Evolutionary conservation across 2,329 filamentous ascomycete species (phyloP).

Genomic region (Fusarium devonianum): DNA sequence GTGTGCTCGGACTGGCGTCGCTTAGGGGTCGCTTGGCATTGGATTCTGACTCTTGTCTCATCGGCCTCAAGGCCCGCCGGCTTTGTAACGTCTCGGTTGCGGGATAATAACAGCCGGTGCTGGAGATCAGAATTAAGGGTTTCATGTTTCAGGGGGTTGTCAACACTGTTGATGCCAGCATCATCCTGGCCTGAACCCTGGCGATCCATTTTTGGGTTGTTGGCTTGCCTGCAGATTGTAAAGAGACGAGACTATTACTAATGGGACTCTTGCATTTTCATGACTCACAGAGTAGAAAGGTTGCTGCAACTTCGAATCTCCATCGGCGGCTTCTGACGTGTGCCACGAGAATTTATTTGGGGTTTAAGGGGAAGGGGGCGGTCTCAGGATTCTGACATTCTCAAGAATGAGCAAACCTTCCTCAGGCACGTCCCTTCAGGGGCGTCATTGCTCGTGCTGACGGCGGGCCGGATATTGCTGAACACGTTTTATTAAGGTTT

Average conservation of each 20-base stretch:
- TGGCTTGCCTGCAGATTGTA: neutral
- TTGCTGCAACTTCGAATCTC: neutral
- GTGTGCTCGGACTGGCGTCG: slow-evolving; percentile 11
- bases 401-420: neutral
- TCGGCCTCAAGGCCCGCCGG: slow-evolving; percentile 2
- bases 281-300: neutral
- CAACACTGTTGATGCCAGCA: neutral
- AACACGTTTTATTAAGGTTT: slow-evolving; percentile 1
- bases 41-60: neutral
- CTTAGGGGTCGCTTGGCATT: neutral
- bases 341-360: neutral
- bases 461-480: slow-evolving; percentile 2
- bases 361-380: neutral
- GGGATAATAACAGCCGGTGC: neutral
- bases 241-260: neutral
- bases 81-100: slow-evolving; percentile 2
- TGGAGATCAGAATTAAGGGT: slow-evolving; percentile 2
- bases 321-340: neutral
- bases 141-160: neutral
- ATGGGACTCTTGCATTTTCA: neutral
- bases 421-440: neutral
- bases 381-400: neutral
- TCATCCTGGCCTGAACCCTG: slow-evolving; percentile 4
- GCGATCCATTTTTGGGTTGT: neutral
- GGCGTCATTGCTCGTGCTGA: neutral